Percentiles rank a stretch among this genome's conserved stretches.
These are phyloP conservation scores for Abrus precatorius DNA, from an alignment of 306 rosid species.

Conservation along the genomic window DNA sequence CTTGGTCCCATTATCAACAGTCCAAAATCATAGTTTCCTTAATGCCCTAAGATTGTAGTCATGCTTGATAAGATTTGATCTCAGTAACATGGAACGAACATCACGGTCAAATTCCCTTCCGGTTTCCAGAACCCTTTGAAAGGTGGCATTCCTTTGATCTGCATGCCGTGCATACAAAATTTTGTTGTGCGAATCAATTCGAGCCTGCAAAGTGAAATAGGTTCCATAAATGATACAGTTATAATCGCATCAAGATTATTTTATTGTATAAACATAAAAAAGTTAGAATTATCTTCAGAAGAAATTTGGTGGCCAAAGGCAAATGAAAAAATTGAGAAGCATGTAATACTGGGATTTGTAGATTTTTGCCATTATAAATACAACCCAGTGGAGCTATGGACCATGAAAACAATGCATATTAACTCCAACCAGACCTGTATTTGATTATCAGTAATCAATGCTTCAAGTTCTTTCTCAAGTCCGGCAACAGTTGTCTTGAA, in stretches of 20 bases:
- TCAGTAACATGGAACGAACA: conserved; percentile 87
- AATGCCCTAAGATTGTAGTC: conserved; percentile 70
- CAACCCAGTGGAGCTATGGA: not conserved
- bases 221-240: conserved; percentile 7
- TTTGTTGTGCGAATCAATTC: conserved; percentile 98
- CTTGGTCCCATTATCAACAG: conserved; percentile 39
- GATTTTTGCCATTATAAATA: conserved; percentile 10
- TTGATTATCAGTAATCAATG: conserved; percentile 92
- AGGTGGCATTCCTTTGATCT: conserved; percentile 95
- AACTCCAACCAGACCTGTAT: conserved; percentile 77
- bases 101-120: conserved; percentile 88
- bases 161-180: conserved; percentile 96
- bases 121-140: conserved; percentile 89
- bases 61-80: conserved; percentile 91
- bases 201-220: conserved; percentile 75
- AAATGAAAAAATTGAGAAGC: conserved; percentile 11
- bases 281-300: conserved; percentile 10
- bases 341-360: conserved; percentile 16
- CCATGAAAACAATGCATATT: conserved; percentile 30
- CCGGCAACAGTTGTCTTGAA: conserved; percentile 92
- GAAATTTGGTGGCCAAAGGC: not conserved
- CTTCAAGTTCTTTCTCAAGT: conserved; percentile 96
- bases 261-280: not conserved
- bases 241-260: conserved; percentile 8
- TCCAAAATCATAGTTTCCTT: conserved; percentile 71